Conservation (phyloP, 768 basidiomycete genomes). For the Trametopsis cervina region DNA sequence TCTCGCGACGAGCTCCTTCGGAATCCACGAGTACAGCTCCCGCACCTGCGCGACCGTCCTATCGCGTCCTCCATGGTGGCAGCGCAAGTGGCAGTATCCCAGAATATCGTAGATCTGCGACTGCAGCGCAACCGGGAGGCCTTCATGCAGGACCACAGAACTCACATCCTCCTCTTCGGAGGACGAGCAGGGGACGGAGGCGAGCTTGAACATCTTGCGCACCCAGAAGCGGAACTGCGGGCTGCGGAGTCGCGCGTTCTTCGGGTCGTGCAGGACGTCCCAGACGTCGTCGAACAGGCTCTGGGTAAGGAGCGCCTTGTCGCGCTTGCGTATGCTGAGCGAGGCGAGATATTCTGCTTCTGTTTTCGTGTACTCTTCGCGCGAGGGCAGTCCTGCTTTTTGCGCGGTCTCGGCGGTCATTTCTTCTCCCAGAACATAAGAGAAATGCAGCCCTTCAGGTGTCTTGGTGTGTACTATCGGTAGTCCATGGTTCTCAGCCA, state of each 20-base stretch:
- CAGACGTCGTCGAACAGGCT: slow-evolving; percentile 66
- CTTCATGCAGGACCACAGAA: slow-evolving; percentile 61
- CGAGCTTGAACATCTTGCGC: slow-evolving; percentile 68
- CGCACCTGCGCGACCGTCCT: slow-evolving; percentile 65
- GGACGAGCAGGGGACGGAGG: slow-evolving; percentile 17
- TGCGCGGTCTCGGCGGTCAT: slow-evolving; percentile 1
- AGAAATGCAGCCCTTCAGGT: background rate
- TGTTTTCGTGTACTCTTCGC: slow-evolving; percentile 51
- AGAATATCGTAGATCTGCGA: slow-evolving; percentile 77
- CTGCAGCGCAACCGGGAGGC: slow-evolving; percentile 65
- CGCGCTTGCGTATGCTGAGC: slow-evolving; percentile 49
- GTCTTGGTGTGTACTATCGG: no score
- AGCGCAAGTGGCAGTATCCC: slow-evolving; percentile 61
- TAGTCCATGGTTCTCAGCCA: no score
- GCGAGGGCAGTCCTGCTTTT: slow-evolving; percentile 51
- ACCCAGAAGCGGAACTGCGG: slow-evolving; percentile 82
- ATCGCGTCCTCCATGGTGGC: slow-evolving; percentile 72
- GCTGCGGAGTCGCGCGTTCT: slow-evolving; percentile 36
- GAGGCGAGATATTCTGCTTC: slow-evolving; percentile 51
- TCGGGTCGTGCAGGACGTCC: slow-evolving; percentile 53
- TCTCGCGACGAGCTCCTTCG: slow-evolving; percentile 73
- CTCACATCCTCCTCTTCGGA: slow-evolving; percentile 13
- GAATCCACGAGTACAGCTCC: slow-evolving; percentile 73
- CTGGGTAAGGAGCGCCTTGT: slow-evolving; percentile 71
- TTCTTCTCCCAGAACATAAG: no score